phyloP scores from a whole-genome alignment of 169 alveolate species.

The Plasmodium chabaudi region DNA sequence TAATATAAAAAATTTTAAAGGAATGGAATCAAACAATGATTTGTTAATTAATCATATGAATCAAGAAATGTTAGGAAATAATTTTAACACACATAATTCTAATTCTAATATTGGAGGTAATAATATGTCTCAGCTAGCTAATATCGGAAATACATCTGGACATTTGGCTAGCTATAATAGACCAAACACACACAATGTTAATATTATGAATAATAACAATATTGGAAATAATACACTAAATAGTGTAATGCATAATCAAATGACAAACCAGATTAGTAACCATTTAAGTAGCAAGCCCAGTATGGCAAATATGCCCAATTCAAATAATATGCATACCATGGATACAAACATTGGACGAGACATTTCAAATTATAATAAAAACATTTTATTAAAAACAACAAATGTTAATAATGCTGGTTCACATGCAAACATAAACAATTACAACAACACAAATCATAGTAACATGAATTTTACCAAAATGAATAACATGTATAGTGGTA shows the following conservation, averaged over 20 bases:
- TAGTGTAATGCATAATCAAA: neutral
- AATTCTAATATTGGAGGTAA: constrained; percentile 1
- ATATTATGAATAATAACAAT: constrained; percentile 1
- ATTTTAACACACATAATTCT: neutral
- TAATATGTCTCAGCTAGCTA: neutral
- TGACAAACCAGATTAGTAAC: neutral
- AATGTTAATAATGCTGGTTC: too few species aligned
- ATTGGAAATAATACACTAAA: neutral
- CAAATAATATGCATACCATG: neutral
- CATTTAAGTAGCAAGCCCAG: neutral
- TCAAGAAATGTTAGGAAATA: neutral
- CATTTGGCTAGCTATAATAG: too few species aligned
- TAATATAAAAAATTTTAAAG: neutral
- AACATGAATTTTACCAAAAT: too few species aligned
- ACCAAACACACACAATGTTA: neutral
- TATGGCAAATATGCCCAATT: neutral
- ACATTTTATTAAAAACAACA: too few species aligned
- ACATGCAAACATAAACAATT: too few species aligned
- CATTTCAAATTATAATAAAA: too few species aligned
- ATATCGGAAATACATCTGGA: too few species aligned
- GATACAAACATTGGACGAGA: too few species aligned
- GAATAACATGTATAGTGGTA: too few species aligned
- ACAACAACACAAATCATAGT: too few species aligned
- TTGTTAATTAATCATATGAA: neutral
- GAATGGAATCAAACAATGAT: neutral